These are phyloP conservation scores for Colletotrichum costaricense DNA, from an alignment of 2,329 filamentous ascomycete genomes.

Conservation along the genomic window DNA sequence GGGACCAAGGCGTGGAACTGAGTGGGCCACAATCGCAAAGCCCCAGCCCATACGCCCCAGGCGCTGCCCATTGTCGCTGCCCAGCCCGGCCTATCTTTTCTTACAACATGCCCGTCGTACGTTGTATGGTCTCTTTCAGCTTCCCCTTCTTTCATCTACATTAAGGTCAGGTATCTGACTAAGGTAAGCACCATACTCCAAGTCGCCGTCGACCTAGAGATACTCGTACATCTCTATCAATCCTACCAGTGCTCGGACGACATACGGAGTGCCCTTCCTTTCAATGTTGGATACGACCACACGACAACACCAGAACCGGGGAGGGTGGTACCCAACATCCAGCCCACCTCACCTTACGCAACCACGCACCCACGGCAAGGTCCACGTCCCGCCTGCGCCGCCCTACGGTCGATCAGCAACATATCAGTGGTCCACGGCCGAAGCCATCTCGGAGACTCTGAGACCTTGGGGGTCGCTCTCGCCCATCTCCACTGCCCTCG, in stretches of 20 bases:
- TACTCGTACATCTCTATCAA: neutral
- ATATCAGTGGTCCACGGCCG: neutral
- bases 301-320: neutral
- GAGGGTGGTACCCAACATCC: neutral
- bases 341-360: neutral
- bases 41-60: conserved; percentile 8
- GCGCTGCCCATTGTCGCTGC: neutral
- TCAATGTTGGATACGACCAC: neutral
- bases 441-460: neutral
- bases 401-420: conserved; percentile 1
- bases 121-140: neutral
- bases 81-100: neutral
- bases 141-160: neutral
- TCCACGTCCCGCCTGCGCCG: conserved; percentile 7
- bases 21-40: neutral
- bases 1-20: neutral
- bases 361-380: neutral
- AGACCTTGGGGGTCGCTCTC: neutral
- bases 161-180: neutral
- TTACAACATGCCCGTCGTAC: neutral
- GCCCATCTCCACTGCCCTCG: neutral
- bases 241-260: neutral
- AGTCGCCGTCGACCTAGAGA: neutral
- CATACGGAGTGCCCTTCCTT: neutral
- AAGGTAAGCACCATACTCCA: neutral